Evolutionary conservation across 202 grass and related monocot species (phyloP).

Genomic region (Setaria viridis): DNA sequence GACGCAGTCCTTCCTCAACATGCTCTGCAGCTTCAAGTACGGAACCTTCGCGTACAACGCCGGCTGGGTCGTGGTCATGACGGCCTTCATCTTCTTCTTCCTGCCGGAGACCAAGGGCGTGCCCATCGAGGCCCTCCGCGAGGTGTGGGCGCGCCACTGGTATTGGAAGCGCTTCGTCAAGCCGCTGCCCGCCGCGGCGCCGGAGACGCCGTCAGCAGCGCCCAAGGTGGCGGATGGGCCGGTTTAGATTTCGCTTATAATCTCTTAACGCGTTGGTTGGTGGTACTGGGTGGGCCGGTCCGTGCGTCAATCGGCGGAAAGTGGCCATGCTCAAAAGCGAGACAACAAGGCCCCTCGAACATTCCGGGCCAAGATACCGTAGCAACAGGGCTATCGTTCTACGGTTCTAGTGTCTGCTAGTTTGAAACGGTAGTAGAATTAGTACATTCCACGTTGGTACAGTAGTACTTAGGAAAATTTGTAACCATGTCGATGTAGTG

Average conservation of each 20-base stretch:
- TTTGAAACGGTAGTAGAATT: background rate
- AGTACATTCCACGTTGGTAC: no score
- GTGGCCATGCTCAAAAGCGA: background rate
- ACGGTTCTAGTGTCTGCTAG: background rate
- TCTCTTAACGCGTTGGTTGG: background rate
- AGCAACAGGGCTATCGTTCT: background rate
- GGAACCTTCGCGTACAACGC: slow-evolving; percentile 68
- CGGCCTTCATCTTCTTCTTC: slow-evolving; percentile 58
- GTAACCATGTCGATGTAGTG: background rate
- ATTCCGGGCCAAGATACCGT: background rate
- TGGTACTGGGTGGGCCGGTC: background rate
- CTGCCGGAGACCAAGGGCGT: slow-evolving; percentile 76
- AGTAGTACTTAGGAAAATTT: background rate
- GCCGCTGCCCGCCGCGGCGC: background rate
- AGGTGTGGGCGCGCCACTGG: slow-evolving; percentile 69
- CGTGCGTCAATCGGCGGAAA: background rate
- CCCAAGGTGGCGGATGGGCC: background rate
- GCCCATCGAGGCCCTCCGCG: slow-evolving; percentile 56
- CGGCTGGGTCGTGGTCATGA: slow-evolving; percentile 66
- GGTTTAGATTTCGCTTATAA: background rate
- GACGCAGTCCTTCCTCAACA: slow-evolving; percentile 73
- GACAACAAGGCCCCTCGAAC: background rate
- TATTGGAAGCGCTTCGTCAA: slow-evolving; percentile 67
- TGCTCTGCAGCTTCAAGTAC: slow-evolving; percentile 78
- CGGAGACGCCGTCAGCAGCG: background rate